Conservation (phyloP, 257 asterid species). For the Petrea volubilis region DNA sequence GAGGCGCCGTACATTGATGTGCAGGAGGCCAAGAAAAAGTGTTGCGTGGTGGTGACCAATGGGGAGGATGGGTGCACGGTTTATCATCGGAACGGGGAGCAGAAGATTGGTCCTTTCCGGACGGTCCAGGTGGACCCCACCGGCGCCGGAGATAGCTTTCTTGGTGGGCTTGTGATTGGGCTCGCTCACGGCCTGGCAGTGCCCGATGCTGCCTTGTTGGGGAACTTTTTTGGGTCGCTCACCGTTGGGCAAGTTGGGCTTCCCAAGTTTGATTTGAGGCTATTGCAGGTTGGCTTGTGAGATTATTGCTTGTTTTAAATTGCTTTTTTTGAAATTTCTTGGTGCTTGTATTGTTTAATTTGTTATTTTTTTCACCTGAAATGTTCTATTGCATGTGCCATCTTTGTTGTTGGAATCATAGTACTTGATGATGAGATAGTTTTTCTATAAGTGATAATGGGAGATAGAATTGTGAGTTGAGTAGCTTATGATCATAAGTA, state of each 20-base stretch:
- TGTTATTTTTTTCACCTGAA: neutral
- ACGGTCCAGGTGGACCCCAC: conserved; percentile 91
- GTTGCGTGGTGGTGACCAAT: conserved; percentile 87
- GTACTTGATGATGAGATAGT: neutral
- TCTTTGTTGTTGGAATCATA: neutral
- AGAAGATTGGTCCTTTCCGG: conserved; percentile 68
- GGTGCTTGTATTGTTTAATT: neutral
- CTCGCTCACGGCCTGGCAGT: conserved; percentile 67
- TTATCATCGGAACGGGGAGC: conserved; percentile 53
- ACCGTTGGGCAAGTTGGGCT: conserved; percentile 85
- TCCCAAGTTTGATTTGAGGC: conserved; percentile 61
- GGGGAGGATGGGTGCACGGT: conserved; percentile 88
- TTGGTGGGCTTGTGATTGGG: conserved; percentile 90
- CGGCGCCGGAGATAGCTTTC: conserved; percentile 95
- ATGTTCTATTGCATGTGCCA: conserved; percentile 14
- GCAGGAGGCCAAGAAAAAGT: conserved; percentile 64
- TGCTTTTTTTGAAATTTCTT: neutral
- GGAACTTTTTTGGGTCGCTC: conserved; percentile 86
- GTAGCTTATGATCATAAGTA: neutral
- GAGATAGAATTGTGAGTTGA: neutral
- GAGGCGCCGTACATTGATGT: conserved; percentile 75
- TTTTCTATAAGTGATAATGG: neutral
- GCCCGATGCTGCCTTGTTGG: conserved; percentile 88
- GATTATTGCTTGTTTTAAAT: neutral
- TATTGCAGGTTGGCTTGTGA: conserved; percentile 69